Evolutionary conservation across 2,329 filamentous ascomycete genomes (phyloP).

Genomic region (Aureobasidium melanogenum): DNA sequence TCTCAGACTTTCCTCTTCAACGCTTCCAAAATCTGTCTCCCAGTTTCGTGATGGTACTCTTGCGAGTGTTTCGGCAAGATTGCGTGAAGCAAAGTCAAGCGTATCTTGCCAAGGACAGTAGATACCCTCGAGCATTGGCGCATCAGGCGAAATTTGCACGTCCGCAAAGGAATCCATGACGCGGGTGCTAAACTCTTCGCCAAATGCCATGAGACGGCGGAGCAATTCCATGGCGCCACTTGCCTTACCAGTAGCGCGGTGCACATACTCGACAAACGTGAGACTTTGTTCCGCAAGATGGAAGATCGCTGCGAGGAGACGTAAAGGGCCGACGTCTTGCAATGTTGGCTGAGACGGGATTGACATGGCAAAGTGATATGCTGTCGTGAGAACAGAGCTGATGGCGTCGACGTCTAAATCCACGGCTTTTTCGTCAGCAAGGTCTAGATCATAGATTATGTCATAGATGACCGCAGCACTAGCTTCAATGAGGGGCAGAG

Average conservation of each 20-base stretch:
- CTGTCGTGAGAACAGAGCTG: neutral
- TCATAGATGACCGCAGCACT: constrained; percentile 34
- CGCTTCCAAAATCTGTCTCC: neutral
- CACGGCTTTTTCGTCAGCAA: constrained; percentile 32
- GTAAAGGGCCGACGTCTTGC: neutral
- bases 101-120: neutral
- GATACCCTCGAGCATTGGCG: neutral
- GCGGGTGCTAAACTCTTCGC: neutral
- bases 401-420: constrained; percentile 16
- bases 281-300: neutral
- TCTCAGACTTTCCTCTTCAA: neutral
- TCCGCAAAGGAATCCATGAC: neutral
- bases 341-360: neutral
- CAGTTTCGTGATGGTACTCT: neutral
- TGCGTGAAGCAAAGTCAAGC: neutral
- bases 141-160: neutral
- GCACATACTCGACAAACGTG: neutral
- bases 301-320: neutral
- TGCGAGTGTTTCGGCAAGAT: neutral
- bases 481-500: constrained; percentile 43
- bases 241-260: neutral
- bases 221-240: neutral
- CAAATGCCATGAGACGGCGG: neutral
- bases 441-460: constrained; percentile 38
- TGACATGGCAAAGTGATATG: neutral